Evolutionary conservation across 1,284 basidiomycete species (phyloP), one percentile per base, ranked within the genome.

Genomic region (Rhodotorula sp.): DNA sequence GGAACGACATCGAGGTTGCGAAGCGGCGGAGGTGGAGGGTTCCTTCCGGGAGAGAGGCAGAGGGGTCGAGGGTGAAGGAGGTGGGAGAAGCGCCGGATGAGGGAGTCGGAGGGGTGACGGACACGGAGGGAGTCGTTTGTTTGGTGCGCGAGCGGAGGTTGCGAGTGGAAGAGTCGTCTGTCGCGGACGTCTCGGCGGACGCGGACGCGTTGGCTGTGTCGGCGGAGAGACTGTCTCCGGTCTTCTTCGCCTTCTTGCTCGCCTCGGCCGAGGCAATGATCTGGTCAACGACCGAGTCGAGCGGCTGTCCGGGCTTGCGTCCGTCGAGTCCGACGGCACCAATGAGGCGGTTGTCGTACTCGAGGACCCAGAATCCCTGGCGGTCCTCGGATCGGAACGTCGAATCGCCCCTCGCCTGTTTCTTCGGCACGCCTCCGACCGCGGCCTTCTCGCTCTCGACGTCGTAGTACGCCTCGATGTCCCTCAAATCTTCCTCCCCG

Each of bases 361-460:
- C 74, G 64, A 74, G 58, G 8, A 75, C 74, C 69, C 72, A 75
- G 56, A 74, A 67, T 7, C 74, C 74, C 37, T 58, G 58, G 37
- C 69, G 50, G 54, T 70, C 62, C 11, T 44, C 47, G 6, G 64
- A 55, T 15, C 28, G 44, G 10, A 30, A 26, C 11, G 64, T 18
- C 30, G 24, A 28, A 54, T 55, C 61, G 37, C 50, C 48, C 62
- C 34, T 37, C 47, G 44, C 59, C 28, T 9, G 26, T 18, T 52
- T 37, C 50, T 28, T 55, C 34, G 40, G 8, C 8, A 6, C 30
- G 13, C 26, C 34, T 24, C 31, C 46, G 55, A 48, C 8, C 28
- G 24, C 37, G 16, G 51, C 55, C 34, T 24, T 22, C 44, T 24
- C 61, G 30, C 53, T 30, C 34, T 51, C 50, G 30, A 64, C 66